phyloP scores from a whole-genome alignment of 1,284 basidiomycete species.

The Phenoliferia sp. region DNA sequence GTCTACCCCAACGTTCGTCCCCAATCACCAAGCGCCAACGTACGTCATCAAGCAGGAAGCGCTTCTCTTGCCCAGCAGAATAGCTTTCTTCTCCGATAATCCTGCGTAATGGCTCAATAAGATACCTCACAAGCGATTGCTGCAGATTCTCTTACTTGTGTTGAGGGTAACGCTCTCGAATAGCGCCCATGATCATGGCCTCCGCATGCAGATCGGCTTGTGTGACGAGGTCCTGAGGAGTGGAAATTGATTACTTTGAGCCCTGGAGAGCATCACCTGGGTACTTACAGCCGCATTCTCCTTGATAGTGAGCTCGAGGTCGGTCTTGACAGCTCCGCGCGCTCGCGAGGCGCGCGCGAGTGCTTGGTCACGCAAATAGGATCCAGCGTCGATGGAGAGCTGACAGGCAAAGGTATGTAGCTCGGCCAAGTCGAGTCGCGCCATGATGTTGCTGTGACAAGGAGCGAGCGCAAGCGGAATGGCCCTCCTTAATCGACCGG shows the following conservation, averaged over 20 bases:
- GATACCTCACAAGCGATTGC: not conserved
- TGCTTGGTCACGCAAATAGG: constrained; percentile 33
- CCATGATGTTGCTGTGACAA: not conserved
- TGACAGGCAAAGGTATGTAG: constrained; percentile 31
- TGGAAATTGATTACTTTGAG: not conserved
- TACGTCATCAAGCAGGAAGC: constrained; percentile 34
- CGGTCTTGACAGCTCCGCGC: constrained; percentile 11
- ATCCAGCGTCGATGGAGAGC: constrained; percentile 29
- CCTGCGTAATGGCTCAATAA: constrained; percentile 4
- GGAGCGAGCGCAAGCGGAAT: too few relatives aligned
- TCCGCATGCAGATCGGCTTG: constrained; percentile 32
- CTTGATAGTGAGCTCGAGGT: constrained; percentile 27
- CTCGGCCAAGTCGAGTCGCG: constrained; percentile 16
- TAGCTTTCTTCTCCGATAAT: constrained; percentile 37
- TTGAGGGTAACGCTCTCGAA: constrained; percentile 25
- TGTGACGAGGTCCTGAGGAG: constrained; percentile 30
- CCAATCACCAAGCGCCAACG: not conserved
- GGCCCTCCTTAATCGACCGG: too few relatives aligned
- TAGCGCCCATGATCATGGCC: constrained; percentile 27
- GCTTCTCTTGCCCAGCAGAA: constrained; percentile 35
- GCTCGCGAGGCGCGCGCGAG: constrained; percentile 25
- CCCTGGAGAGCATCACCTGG: not conserved
- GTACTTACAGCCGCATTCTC: constrained; percentile 27
- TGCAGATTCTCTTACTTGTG: constrained; percentile 30
- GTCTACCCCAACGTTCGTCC: not conserved